A percentile compares a stretch with the other conserved stretches of the same genome.
Evolutionary conservation across 1,139 yeast species (phyloP).

Genomic region (Pichia cactophila): DNA sequence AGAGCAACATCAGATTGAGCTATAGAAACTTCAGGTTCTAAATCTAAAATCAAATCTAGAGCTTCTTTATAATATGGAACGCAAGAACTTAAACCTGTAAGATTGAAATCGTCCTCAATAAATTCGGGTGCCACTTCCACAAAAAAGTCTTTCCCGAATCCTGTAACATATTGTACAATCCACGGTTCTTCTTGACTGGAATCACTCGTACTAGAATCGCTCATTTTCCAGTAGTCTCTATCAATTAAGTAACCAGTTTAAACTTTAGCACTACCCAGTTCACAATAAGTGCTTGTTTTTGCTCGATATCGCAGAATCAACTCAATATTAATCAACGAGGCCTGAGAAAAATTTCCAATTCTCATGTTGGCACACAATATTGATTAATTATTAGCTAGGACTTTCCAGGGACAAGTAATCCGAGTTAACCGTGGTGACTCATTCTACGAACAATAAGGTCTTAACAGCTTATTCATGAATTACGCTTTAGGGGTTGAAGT

Average conservation of each 20-base stretch:
- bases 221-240: neutral
- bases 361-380: neutral
- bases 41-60: slow-evolving; percentile 79
- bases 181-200: slow-evolving; percentile 64
- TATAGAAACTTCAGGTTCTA: slow-evolving; percentile 60
- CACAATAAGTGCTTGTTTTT: neutral
- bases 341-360: neutral
- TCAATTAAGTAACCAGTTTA: neutral
- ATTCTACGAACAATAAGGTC: no score
- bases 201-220: slow-evolving; percentile 5
- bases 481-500: neutral
- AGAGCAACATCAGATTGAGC: slow-evolving; percentile 65
- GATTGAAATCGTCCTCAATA: slow-evolving; percentile 92
- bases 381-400: neutral
- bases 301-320: neutral
- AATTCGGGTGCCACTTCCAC: slow-evolving; percentile 90
- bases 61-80: slow-evolving; percentile 94
- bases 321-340: neutral
- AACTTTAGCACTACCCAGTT: no score
- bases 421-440: no score
- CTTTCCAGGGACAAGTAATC: neutral
- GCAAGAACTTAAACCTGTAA: slow-evolving; percentile 78
- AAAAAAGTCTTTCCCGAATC: slow-evolving; percentile 87
- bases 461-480: neutral
- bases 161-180: slow-evolving; percentile 82